A percentile compares a stretch with the other conserved stretches of the same genome.
phyloP scores from a whole-genome alignment of 352 stramenopile species.

The Pseudoperonospora humuli region DNA sequence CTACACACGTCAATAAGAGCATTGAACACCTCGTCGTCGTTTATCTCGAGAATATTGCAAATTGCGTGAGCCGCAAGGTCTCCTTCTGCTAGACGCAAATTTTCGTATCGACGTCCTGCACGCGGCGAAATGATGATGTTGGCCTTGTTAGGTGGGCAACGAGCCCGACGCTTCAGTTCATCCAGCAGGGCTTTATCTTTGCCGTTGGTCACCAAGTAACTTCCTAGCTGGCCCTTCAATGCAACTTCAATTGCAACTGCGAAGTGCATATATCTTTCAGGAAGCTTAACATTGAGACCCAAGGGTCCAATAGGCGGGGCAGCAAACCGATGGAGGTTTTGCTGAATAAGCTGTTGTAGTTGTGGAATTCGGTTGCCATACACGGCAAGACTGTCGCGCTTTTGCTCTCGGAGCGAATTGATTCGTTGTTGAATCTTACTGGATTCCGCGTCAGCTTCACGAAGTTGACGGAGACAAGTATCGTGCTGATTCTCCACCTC shows the following conservation, averaged over 20 bases:
- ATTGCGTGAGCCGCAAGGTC: slow-evolving; percentile 50
- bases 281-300: slow-evolving; percentile 65
- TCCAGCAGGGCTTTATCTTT: slow-evolving; percentile 71
- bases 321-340: slow-evolving; percentile 58
- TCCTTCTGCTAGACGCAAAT: slow-evolving; percentile 49
- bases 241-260: slow-evolving; percentile 66
- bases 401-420: slow-evolving; percentile 40
- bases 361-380: slow-evolving; percentile 64
- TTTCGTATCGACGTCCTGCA: slow-evolving; percentile 38
- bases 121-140: slow-evolving; percentile 75
- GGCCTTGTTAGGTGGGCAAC: slow-evolving; percentile 62
- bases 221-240: slow-evolving; percentile 64
- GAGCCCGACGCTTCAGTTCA: slow-evolving; percentile 56
- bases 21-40: slow-evolving; percentile 75
- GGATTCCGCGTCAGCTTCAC: slow-evolving; percentile 48
- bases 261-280: slow-evolving; percentile 57
- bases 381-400: slow-evolving; percentile 47
- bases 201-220: slow-evolving; percentile 70
- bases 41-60: slow-evolving; percentile 70
- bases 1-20: slow-evolving; percentile 69
- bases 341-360: slow-evolving; percentile 66
- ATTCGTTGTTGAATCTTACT: slow-evolving; percentile 39
- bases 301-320: slow-evolving; percentile 63
- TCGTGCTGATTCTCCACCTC: slow-evolving; percentile 54
- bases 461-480: slow-evolving; percentile 43